Evolutionary conservation across 257 asterid genomes (phyloP), one percentile per base, ranked within the genome.

Genomic region (Paraleonurus japonicus): DNA sequence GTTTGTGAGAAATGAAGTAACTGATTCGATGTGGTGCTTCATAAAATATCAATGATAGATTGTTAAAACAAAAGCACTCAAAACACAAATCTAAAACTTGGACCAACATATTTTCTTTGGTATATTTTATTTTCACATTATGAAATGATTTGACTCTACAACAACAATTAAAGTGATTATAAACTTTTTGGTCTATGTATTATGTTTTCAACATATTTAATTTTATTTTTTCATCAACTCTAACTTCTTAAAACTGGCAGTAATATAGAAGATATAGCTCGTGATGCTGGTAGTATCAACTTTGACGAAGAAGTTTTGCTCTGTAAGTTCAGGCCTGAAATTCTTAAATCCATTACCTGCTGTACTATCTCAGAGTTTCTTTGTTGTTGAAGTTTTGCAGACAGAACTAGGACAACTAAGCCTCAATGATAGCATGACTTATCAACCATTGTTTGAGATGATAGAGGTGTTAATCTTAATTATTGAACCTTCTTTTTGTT

Each of bases 211-310:
- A 24, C 76, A 43, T 57, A 45, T 7, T 35, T 65, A 26, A 45
- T 61, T 86, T 76, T 67, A 61, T 62, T 60, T 73, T 54, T 63
- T 79, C n/a, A 66, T 67, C 63, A 67, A 55, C 71, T 64, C 50
- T 32, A 45, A 30, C 20, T 69, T 65, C 62, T 24, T 28, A 4
- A 8, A 74, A 50, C 8, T 55, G 67, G n/a, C 70, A 95, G 99
- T 62, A 95, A 95, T 79, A 87, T 95, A 69, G 99, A 95, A 78
- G 99, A 95, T 78, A 85, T 83, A 65, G 84, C 98, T 76, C 99
- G 99, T 61, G 98, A 95, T 84, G 96, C 98, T 85, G 96, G 96
- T 67, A 89, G 98, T 77, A 59, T 85, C 22, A 90, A 95, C 83
- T 79, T 89, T 74, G 90, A 85, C 74, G 98, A 89, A 74, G 96